Percentiles rank a stretch among this genome's conserved stretches.
These are phyloP conservation scores for Nakazawaea holstii DNA, from an alignment of 805 yeast species.

Conservation along the genomic window DNA sequence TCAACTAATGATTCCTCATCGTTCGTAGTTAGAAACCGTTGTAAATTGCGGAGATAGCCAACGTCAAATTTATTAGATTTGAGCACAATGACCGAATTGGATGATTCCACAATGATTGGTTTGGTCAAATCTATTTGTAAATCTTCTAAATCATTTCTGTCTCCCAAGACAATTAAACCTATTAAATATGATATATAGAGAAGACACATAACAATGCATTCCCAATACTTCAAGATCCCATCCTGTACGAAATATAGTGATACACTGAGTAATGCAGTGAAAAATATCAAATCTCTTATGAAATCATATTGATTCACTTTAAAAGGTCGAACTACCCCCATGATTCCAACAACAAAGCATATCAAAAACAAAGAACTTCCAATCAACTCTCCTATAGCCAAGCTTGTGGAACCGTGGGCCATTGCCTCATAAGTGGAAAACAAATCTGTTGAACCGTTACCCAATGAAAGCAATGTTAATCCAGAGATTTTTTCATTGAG, in stretches of 20 bases:
- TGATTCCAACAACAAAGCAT: slow-evolving; percentile 45
- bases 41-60: not conserved
- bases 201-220: slow-evolving; percentile 51
- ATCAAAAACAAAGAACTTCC: slow-evolving; percentile 52
- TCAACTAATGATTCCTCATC: not conserved
- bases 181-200: slow-evolving; percentile 57
- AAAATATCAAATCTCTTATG: slow-evolving; percentile 55
- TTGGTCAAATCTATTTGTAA: slow-evolving; percentile 1
- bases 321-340: slow-evolving; percentile 39
- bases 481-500: slow-evolving; percentile 80
- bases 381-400: slow-evolving; percentile 48
- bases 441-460: slow-evolving; percentile 91
- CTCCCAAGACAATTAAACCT: slow-evolving; percentile 29
- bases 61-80: not conserved
- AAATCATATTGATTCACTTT: slow-evolving; percentile 48
- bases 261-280: slow-evolving; percentile 43
- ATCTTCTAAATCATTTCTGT: slow-evolving; percentile 22
- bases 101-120: slow-evolving; percentile 3
- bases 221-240: slow-evolving; percentile 48
- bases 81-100: slow-evolving; percentile 1
- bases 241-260: slow-evolving; percentile 48
- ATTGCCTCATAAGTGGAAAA: slow-evolving; percentile 81
- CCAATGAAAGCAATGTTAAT: slow-evolving; percentile 80
- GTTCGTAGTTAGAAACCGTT: not conserved
- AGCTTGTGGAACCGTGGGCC: slow-evolving; percentile 52